These are phyloP conservation scores for Zymoseptoria crescenta DNA, from an alignment of 2,329 filamentous ascomycete species.

Conservation along the genomic window DNA sequence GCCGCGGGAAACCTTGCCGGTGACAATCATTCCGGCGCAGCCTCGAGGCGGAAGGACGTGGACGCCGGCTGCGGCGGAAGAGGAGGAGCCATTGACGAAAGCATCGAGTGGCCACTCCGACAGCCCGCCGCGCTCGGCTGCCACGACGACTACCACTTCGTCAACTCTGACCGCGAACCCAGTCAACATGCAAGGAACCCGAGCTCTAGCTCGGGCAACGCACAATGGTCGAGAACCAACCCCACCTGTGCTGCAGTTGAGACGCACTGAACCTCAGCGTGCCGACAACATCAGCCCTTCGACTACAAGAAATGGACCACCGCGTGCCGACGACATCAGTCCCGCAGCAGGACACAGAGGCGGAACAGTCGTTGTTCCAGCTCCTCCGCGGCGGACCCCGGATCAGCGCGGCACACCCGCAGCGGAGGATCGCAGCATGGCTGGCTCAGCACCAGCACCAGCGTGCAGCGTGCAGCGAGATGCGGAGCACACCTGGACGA, in stretches of 20 bases:
- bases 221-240: not conserved
- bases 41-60: conserved; percentile 47
- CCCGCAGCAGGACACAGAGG: conserved; percentile 15
- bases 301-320: conserved; percentile 13
- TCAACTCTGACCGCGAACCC: conserved; percentile 10
- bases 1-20: conserved; percentile 40
- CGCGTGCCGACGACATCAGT: conserved; percentile 25
- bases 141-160: conserved; percentile 3
- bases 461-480: not conserved
- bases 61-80: conserved; percentile 34
- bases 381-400: conserved; percentile 15
- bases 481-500: not conserved
- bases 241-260: not conserved
- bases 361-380: conserved; percentile 21
- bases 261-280: not conserved
- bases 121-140: conserved; percentile 6
- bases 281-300: not conserved
- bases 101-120: conserved; percentile 2
- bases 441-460: not conserved
- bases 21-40: conserved; percentile 55
- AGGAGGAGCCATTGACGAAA: conserved; percentile 3
- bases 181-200: conserved; percentile 3
- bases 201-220: not conserved
- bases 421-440: not conserved
- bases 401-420: not conserved